Conservation (phyloP, 176 grass and related monocot species). For the Ananas comosus region DNA sequence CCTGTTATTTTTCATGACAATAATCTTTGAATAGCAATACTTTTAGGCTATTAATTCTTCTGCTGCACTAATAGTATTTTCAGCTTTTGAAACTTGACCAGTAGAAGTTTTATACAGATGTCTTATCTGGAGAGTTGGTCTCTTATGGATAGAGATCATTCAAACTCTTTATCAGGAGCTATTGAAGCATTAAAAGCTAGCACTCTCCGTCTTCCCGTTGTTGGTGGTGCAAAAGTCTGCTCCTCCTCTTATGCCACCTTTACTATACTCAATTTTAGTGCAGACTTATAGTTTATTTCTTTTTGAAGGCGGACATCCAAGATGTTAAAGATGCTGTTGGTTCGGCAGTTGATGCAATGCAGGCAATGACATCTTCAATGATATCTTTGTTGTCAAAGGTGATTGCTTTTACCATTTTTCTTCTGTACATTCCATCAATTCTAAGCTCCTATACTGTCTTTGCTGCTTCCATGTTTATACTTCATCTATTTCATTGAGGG, state of each 20-base stretch:
- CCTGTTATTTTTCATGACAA: too few species aligned
- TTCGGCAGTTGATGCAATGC: slow-evolving; percentile 78
- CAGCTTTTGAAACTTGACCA: background rate
- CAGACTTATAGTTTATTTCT: slow-evolving; percentile 1
- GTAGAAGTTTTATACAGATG: slow-evolving; percentile 34
- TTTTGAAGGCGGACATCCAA: slow-evolving; percentile 68
- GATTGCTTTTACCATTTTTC: slow-evolving; percentile 11
- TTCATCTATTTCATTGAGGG: too few species aligned
- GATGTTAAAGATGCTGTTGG: slow-evolving; percentile 80
- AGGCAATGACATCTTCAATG: slow-evolving; percentile 76
- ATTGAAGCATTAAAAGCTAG: slow-evolving; percentile 82
- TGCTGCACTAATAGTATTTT: background rate
- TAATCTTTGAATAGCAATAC: too few species aligned
- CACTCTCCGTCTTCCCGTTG: slow-evolving; percentile 72
- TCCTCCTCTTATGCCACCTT: background rate
- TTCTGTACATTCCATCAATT: background rate
- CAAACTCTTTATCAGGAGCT: slow-evolving; percentile 46
- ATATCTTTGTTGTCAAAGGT: slow-evolving; percentile 73
- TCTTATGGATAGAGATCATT: slow-evolving; percentile 55
- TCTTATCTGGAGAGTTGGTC: slow-evolving; percentile 62
- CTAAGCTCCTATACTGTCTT: background rate
- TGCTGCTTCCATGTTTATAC: background rate
- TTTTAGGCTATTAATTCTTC: too few species aligned
- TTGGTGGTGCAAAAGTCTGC: slow-evolving; percentile 64
- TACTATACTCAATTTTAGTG: background rate